phyloP scores from a whole-genome alignment of 78 protist genomes.

The Ministeria vibrans region DNA sequence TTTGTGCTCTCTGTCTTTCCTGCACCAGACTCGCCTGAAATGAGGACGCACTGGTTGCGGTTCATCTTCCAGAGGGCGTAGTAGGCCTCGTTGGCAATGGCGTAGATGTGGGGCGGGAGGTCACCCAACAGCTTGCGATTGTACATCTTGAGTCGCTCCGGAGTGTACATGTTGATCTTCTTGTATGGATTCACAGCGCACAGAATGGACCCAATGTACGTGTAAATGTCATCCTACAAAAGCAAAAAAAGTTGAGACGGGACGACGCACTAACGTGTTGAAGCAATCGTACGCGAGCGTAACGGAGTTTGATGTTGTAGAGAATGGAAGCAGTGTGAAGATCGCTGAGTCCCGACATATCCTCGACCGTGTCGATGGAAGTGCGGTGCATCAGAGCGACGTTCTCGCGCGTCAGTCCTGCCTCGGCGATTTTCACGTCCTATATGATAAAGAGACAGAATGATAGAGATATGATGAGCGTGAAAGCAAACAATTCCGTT shows the following conservation, averaged over 20 bases:
- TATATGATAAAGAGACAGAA: not conserved
- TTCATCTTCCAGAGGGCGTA: not conserved
- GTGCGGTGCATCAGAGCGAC: slow-evolving; percentile 7
- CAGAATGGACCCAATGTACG: slow-evolving; percentile 80
- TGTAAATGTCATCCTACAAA: slow-evolving; percentile 19
- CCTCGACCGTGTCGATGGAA: not conserved
- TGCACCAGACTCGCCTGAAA: slow-evolving; percentile 72
- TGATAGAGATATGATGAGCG: not conserved
- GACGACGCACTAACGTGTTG: not conserved
- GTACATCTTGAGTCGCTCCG: slow-evolving; percentile 43
- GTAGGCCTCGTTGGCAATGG: slow-evolving; percentile 29
- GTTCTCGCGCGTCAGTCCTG: not conserved
- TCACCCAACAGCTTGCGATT: slow-evolving; percentile 38
- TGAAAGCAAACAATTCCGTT: not conserved
- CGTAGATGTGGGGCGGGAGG: slow-evolving; percentile 46
- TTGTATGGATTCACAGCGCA: slow-evolving; percentile 82
- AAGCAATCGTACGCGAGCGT: not conserved
- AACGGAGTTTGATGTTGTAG: slow-evolving; percentile 4
- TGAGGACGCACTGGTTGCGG: slow-evolving; percentile 2
- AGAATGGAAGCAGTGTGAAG: not conserved
- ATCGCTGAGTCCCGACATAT: not conserved
- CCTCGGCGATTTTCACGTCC: not conserved
- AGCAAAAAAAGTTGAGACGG: not conserved
- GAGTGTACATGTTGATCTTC: slow-evolving; percentile 37
- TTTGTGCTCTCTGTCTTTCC: slow-evolving; percentile 75